Evolutionary conservation across 176 grass and related monocot genomes (phyloP).

Genomic region (Rhynchospora breviuscula): DNA sequence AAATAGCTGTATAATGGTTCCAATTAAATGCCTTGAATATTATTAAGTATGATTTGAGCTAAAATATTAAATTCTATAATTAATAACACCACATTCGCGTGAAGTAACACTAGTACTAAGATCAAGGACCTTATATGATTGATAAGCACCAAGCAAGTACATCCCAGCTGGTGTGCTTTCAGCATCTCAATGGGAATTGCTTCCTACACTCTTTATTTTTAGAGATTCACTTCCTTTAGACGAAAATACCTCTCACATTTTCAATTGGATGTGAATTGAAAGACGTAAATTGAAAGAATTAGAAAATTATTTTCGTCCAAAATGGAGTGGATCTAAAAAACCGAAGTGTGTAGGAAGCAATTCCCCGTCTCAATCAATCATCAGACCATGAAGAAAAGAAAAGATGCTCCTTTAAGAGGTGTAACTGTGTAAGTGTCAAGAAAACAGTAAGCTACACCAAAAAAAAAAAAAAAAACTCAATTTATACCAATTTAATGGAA

Average conservation of each 20-base stretch:
- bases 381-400: not conserved
- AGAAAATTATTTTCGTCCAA: too few relatives aligned
- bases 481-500: not conserved
- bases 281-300: too few relatives aligned
- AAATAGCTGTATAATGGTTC: not conserved
- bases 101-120: not conserved
- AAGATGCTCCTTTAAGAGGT: not conserved
- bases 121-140: not conserved
- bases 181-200: not conserved
- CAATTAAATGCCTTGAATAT: not conserved
- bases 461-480: not conserved
- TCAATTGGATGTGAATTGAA: too few relatives aligned
- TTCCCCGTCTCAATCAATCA: not conserved
- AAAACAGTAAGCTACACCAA: not conserved
- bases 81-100: not conserved
- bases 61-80: not conserved
- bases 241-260: too few relatives aligned
- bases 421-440: not conserved
- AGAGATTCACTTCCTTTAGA: too few relatives aligned
- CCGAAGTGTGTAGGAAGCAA: too few relatives aligned
- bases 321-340: too few relatives aligned
- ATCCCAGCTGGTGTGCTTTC: not conserved
- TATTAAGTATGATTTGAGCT: not conserved
- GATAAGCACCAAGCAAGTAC: too few relatives aligned
- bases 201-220: too few relatives aligned